Base-by-base conservation (phyloP, 768 basidiomycete species). In the Termitomyces sp. region DNA sequence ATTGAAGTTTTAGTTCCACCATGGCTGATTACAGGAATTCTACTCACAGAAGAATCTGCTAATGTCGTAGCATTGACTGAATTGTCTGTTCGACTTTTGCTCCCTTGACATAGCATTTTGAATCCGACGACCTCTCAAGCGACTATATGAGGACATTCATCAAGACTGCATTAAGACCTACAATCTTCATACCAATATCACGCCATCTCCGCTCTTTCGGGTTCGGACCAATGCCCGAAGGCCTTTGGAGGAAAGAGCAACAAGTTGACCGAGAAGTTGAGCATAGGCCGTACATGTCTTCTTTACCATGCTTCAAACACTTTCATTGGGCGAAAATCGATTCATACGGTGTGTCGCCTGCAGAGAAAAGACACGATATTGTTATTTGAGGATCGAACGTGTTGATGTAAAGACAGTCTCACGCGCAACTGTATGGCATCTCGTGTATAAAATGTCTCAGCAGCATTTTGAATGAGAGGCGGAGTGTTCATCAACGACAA, bases 201-300 rank as follows among this genome's bases (percentile, higher is more conserved):
- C 84, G 81, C 87, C 92, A 87, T 66, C 87, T 82, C 86, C 87
- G 86, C 65, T 92, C 87, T 46, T 77, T 74, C 1, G 83, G 67
- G 75, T 65, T 87, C 89, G 63, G 77, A 72, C 80, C 87, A 90
- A 56, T 81, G 80, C 5, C 93, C 92, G 68, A 98, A 99, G 32
- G 91, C 78, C 69, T 91, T 94, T 1, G 96, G 94, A 5, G 96
- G 90, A 69, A 87, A 89, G 71, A 98, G 98, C 59, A 86, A 25
- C 25, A 25, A 25, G 91, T 74, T 98, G 97, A 6, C 94, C 91
- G 40, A 88, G 73, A 32, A 98, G 77, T 69, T 98, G 97, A 7
- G 97, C 97, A 72, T 97, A 99, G 1, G 94, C 92, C 0, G 93
- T 90, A 56, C 95, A 83, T 2, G 96, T 97, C 83, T 96, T 83